Percentiles rank a stretch among this genome's conserved stretches.
Conservation (phyloP, 495 filamentous ascomycete genomes). For the Thermochaetoides thermophila region DNA sequence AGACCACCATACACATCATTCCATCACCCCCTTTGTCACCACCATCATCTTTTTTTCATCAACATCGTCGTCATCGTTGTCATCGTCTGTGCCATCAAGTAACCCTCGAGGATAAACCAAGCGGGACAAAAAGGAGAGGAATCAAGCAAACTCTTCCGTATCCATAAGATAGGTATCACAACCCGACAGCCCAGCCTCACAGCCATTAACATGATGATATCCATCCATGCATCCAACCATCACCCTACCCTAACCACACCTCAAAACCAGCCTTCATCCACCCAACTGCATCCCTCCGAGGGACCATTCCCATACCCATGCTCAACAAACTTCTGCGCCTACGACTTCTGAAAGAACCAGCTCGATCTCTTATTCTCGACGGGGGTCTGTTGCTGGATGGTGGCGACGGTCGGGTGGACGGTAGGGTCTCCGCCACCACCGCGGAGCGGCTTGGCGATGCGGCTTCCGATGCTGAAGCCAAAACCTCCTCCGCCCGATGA, state of each 20-base stretch:
- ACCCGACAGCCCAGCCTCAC: no score
- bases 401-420: conserved; percentile 37
- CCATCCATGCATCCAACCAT: not conserved
- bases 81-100: no score
- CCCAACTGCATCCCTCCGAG: not conserved
- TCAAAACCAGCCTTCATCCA: not conserved
- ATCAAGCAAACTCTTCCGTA: no score
- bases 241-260: not conserved
- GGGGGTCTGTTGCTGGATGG: conserved; percentile 35
- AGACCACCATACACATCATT: no score
- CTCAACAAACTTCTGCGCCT: not conserved
- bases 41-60: no score
- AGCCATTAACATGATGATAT: no score
- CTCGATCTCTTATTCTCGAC: conserved; percentile 39
- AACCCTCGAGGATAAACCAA: no score
- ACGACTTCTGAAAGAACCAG: conserved; percentile 43
- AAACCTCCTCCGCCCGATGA: conserved; percentile 32
- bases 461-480: conserved; percentile 67
- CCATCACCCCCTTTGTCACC: no score
- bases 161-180: no score
- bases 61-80: no score
- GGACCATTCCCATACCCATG: no score
- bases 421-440: conserved; percentile 56
- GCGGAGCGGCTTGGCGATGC: conserved; percentile 93
- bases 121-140: no score